Base-by-base conservation (phyloP, 2,329 filamentous ascomycete genomes). In the Knufia petricola region DNA sequence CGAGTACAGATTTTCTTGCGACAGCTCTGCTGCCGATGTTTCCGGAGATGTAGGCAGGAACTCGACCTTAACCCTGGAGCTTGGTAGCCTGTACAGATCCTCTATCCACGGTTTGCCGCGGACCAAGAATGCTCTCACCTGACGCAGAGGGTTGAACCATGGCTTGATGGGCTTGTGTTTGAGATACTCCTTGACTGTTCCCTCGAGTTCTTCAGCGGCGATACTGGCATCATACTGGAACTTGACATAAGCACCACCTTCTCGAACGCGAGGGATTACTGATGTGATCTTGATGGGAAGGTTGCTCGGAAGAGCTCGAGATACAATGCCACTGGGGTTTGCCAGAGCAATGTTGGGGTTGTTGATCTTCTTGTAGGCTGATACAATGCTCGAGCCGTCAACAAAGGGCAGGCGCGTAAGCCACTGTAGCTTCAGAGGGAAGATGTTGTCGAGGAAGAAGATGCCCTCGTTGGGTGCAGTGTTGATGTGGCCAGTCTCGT, bases 171-270 rank as follows among this genome's bases (percentile, higher is more conserved):
- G 84, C 13, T 82, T 75, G 51, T 87, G 72, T 49, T 76, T 69
- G 1, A 96, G 71, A 54, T 83, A 75, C 26, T 78, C 69, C 20
- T 75, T 69, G 3, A 95, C 68, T 2, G 71, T 72, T 17, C 70
- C 72, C 67, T 82, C 80, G 12, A 87, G 71, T 23, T 80, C 75
- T 17, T 70, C 68, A 2, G 73, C 63, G 8, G 67, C 64, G 3
- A 72, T 60, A 8, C 65, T 63, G 15, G 68, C 58, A 57, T 73
- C 70, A 56, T 78, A 78, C 13, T 75, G 76, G 62, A 94, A 88
- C 64, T 94, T 95, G 64, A 96, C 82, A 63, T 94, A 96, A 0
- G 87, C 87, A 10, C 92, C 92, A 13, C 92, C 92, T 61, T 98
- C 92, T 59, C 94, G 89, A 23, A 94, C 72, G 2, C 88, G 77